Evolutionary conservation across 371 early-diverging fungal species (phyloP).

Genomic region (Syncephalis plumigaleata): DNA sequence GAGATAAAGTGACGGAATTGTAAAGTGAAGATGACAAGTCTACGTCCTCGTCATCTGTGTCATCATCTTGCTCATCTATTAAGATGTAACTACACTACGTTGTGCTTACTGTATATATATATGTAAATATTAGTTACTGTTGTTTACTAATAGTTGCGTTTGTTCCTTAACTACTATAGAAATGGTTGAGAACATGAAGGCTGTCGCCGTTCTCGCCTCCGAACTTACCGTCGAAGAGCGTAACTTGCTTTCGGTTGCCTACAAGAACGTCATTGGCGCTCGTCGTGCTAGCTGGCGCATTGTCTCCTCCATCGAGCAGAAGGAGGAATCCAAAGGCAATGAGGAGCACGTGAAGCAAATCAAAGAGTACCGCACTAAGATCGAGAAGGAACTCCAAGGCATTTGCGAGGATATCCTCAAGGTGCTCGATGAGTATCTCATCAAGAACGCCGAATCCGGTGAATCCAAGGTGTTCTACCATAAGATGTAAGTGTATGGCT

Average conservation of each 20-base stretch:
- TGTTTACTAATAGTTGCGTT: neutral
- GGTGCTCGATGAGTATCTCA: constrained; percentile 57
- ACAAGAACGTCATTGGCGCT: constrained; percentile 93
- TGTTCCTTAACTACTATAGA: constrained; percentile 22
- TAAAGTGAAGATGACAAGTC: too few species aligned
- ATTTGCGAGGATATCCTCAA: constrained; percentile 67
- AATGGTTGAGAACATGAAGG: constrained; percentile 75
- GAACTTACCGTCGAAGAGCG: constrained; percentile 83
- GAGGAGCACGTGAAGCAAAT: constrained; percentile 47
- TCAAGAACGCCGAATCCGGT: constrained; percentile 40
- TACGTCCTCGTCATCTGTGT: too few species aligned
- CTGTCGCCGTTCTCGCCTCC: constrained; percentile 14
- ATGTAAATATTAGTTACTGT: neutral
- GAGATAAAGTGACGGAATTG: too few species aligned
- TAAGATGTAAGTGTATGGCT: constrained; percentile 48
- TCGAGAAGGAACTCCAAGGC: constrained; percentile 59
- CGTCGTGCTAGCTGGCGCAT: constrained; percentile 96
- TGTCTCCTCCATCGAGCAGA: constrained; percentile 82
- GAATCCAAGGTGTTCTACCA: constrained; percentile 80
- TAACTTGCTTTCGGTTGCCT: constrained; percentile 91
- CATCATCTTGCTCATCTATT: too few species aligned
- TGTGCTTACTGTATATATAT: too few species aligned
- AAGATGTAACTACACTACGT: too few species aligned
- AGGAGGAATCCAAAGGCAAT: constrained; percentile 63
- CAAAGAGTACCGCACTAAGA: constrained; percentile 49